Percentiles rank a stretch among this genome's conserved stretches.
These are phyloP conservation scores for Magnusiomyces tetraspermus DNA, from an alignment of 1,139 yeast species.

Conservation along the genomic window DNA sequence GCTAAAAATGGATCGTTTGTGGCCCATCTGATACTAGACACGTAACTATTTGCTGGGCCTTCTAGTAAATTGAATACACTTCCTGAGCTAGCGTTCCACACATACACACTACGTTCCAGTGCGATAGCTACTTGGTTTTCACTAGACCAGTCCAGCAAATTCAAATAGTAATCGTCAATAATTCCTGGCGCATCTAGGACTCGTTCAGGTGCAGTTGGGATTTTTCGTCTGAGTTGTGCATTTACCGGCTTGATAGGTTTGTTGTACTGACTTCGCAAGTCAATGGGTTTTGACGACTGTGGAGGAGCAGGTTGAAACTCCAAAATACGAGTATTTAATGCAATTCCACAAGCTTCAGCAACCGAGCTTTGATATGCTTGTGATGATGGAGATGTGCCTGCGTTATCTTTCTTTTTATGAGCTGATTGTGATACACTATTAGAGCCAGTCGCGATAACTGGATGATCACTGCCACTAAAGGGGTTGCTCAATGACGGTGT, in stretches of 20 bases:
- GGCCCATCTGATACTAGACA: conserved; percentile 83
- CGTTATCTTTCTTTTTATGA: conserved; percentile 38
- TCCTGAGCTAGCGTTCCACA: conserved; percentile 89
- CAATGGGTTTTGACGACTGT: conserved; percentile 50
- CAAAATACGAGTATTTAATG: conserved; percentile 71
- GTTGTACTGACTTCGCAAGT: conserved; percentile 38
- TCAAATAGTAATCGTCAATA: conserved; percentile 84
- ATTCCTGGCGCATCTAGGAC: conserved; percentile 96
- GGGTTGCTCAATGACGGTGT: conserved; percentile 6
- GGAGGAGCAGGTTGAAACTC: conserved; percentile 89
- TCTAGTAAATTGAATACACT: conserved; percentile 64
- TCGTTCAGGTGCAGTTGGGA: conserved; percentile 84
- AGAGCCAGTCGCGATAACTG: conserved; percentile 3
- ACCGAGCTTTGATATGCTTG: conserved; percentile 62
- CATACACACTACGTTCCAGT: conserved; percentile 70
- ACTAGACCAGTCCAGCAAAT: conserved; percentile 79
- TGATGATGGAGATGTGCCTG: conserved; percentile 8
- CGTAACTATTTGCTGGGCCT: conserved; percentile 35
- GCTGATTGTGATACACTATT: conserved; percentile 28
- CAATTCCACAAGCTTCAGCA: conserved; percentile 90
- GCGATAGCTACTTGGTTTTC: conserved; percentile 84
- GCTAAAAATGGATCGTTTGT: conserved; percentile 83
- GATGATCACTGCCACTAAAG: conserved; percentile 1
- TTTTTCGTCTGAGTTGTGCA: conserved; percentile 52
- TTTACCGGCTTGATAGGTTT: conserved; percentile 41